Conservation (phyloP, 768 basidiomycete genomes). For the Sporobolomyces roseus region DNA sequence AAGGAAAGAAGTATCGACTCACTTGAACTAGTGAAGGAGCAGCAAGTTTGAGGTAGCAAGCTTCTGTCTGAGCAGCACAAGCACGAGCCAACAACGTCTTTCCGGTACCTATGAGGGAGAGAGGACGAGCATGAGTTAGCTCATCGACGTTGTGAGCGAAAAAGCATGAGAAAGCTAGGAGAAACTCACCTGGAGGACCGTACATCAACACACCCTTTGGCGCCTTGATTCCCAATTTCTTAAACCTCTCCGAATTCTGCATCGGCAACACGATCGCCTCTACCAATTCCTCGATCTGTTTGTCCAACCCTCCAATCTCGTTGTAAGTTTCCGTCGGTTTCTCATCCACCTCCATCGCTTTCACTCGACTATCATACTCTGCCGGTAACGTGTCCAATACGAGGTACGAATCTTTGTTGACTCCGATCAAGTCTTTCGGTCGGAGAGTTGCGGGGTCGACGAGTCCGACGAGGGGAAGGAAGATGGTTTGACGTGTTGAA, state of each 20-base stretch:
- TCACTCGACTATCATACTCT: slow-evolving; percentile 96
- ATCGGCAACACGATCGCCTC: slow-evolving; percentile 98
- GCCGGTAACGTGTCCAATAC: slow-evolving; percentile 91
- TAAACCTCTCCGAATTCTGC: slow-evolving; percentile 98
- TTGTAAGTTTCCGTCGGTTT: slow-evolving; percentile 95
- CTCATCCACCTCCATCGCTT: slow-evolving; percentile 99
- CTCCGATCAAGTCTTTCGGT: slow-evolving; percentile 92
- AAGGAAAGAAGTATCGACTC: slow-evolving; percentile 14
- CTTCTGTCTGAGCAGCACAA: slow-evolving; percentile 95
- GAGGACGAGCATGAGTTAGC: too few relatives aligned
- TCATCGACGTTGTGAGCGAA: background rate
- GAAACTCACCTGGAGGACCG: slow-evolving; percentile 79
- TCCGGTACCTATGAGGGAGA: slow-evolving; percentile 65
- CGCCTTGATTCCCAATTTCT: slow-evolving; percentile 92
- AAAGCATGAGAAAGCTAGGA: background rate
- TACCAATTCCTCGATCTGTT: slow-evolving; percentile 97
- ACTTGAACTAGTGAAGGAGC: slow-evolving; percentile 91
- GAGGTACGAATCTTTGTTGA: slow-evolving; percentile 98
- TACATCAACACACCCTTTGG: slow-evolving; percentile 99
- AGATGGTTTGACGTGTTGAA: slow-evolving; percentile 92
- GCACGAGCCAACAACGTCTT: slow-evolving; percentile 97
- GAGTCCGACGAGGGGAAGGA: slow-evolving; percentile 94
- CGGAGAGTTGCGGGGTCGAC: slow-evolving; percentile 85
- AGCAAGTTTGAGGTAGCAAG: slow-evolving; percentile 95
- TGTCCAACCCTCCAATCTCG: slow-evolving; percentile 95